Conservation (phyloP, 345 rosid species). For the Mallotus nudiflorus region DNA sequence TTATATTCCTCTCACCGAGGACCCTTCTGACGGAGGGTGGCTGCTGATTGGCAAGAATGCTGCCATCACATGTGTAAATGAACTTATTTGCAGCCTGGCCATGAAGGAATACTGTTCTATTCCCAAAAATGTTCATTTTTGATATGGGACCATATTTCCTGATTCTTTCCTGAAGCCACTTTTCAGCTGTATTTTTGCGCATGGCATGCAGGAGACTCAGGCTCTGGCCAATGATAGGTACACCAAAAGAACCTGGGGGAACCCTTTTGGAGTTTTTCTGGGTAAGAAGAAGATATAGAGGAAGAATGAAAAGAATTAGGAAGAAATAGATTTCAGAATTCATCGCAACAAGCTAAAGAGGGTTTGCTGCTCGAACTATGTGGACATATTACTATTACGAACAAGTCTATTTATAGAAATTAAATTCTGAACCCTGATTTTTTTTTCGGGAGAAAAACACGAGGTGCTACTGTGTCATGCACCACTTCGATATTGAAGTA, state of each 20-base stretch:
- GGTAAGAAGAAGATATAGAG: conserved; percentile 21
- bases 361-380: neutral
- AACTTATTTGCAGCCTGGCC: conserved; percentile 44
- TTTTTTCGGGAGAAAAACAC: too few species aligned
- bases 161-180: conserved; percentile 36
- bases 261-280: conserved; percentile 19
- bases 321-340: neutral
- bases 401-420: too few species aligned
- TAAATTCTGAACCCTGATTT: too few species aligned
- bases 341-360: neutral
- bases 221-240: conserved; percentile 44
- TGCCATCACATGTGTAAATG: conserved; percentile 20
- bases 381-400: too few species aligned
- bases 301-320: conserved; percentile 21
- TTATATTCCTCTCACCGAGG: conserved; percentile 26
- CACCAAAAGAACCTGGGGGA: conserved; percentile 45
- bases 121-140: conserved; percentile 32
- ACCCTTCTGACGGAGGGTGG: conserved; percentile 18
- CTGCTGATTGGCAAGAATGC: conserved; percentile 16
- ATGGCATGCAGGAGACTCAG: conserved; percentile 28
- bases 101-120: conserved; percentile 27
- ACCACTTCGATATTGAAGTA: too few species aligned
- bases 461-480: too few species aligned
- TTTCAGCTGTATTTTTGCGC: conserved; percentile 25
- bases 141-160: conserved; percentile 40